Percentiles rank a stretch among this genome's conserved stretches.
These are phyloP conservation scores for Claviceps spartinae DNA, from an alignment of 2,329 filamentous ascomycete species.

Conservation along the genomic window DNA sequence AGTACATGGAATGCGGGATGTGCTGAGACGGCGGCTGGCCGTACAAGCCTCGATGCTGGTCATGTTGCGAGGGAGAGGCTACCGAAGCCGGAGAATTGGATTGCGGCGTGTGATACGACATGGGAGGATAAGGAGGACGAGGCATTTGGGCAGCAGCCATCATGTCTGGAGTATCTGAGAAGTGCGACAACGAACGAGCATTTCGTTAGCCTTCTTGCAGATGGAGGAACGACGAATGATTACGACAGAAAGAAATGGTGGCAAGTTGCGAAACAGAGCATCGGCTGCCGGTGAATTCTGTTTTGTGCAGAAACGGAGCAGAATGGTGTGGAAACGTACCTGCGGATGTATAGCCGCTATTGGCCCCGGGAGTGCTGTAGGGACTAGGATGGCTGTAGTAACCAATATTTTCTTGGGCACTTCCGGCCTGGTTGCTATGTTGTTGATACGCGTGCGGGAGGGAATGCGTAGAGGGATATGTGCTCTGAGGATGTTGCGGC, in stretches of 20 bases:
- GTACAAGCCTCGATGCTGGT: constrained; percentile 81
- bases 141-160: constrained; percentile 57
- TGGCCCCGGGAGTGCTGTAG: constrained; percentile 70
- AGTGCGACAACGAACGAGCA: background rate
- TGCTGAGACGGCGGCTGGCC: constrained; percentile 66
- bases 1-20: constrained; percentile 72
- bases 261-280: too few species aligned
- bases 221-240: background rate
- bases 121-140: constrained; percentile 71
- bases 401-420: constrained; percentile 50
- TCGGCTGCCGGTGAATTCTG: too few species aligned
- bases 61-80: constrained; percentile 75
- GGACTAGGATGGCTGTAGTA: constrained; percentile 71
- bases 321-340: constrained; percentile 40
- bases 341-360: constrained; percentile 75
- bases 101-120: constrained; percentile 84
- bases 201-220: background rate
- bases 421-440: constrained; percentile 46
- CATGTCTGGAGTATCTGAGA: constrained; percentile 47
- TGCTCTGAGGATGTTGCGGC: constrained; percentile 46
- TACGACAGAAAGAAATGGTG: too few species aligned
- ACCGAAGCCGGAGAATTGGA: constrained; percentile 91
- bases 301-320: background rate
- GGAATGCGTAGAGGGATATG: constrained; percentile 55
- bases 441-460: constrained; percentile 53